Percentiles rank a stretch among this genome's conserved stretches.
Conservation (phyloP, 176 grass and related monocot species). For the Triticum timopheevii region DNA sequence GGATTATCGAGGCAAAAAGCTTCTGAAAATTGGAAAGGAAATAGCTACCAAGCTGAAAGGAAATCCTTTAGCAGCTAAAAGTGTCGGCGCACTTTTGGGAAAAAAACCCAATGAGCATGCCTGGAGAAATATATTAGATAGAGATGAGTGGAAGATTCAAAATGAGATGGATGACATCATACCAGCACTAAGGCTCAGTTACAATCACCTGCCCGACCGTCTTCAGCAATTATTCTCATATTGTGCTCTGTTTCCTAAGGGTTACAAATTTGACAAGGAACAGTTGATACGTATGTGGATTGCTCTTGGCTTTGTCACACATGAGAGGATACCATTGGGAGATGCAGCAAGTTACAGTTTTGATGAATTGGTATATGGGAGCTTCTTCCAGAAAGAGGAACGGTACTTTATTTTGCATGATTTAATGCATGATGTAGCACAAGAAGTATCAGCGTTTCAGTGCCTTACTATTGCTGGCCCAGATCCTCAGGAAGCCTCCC, state of each 20-base stretch:
- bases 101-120: background rate
- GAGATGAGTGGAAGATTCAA: constrained; percentile 32
- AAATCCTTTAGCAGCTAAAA: constrained; percentile 57
- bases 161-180: constrained; percentile 4
- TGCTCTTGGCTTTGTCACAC: constrained; percentile 34
- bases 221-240: constrained; percentile 46
- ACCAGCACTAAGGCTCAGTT: constrained; percentile 50
- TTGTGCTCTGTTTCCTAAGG: constrained; percentile 54
- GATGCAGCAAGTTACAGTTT: constrained; percentile 28
- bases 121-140: constrained; percentile 39
- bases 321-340: background rate
- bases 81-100: constrained; percentile 40
- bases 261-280: constrained; percentile 41
- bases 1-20: background rate
- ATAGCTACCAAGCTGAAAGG: constrained; percentile 44
- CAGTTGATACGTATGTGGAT: constrained; percentile 46
- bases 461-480: constrained; percentile 9
- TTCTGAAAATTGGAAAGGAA: constrained; percentile 30
- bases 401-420: constrained; percentile 43
- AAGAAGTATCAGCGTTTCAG: constrained; percentile 1
- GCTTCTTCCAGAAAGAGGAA: constrained; percentile 32
- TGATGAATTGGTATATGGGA: constrained; percentile 35
- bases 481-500: background rate
- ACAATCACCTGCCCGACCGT: constrained; percentile 24
- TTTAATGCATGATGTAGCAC: constrained; percentile 47